phyloP scores from a whole-genome alignment of 257 asterid species.

The Echium plantagineum region DNA sequence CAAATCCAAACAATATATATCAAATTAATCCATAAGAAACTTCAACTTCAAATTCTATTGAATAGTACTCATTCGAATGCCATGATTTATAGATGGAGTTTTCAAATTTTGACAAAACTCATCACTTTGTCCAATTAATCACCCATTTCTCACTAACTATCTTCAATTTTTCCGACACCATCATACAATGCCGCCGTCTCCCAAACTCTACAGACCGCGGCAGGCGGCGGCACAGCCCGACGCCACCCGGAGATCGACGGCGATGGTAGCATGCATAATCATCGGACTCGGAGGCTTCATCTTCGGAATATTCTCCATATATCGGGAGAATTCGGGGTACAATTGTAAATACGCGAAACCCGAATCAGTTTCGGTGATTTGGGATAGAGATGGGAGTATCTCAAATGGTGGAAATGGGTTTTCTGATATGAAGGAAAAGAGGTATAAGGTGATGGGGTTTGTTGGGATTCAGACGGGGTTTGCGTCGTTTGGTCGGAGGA shows the following conservation, averaged over 20 bases:
- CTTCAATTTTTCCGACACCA: too few species aligned
- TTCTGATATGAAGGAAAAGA: constrained; percentile 37
- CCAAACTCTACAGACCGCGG: constrained; percentile 63
- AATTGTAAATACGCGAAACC: constrained; percentile 45
- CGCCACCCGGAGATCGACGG: constrained; percentile 37
- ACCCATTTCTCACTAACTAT: too few species aligned
- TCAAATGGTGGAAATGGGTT: constrained; percentile 12
- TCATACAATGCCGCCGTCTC: constrained; percentile 62
- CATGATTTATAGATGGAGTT: too few species aligned
- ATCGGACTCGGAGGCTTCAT: constrained; percentile 45
- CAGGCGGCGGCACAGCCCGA: constrained; percentile 21
- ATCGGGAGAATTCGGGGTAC: constrained; percentile 27
- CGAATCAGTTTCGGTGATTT: constrained; percentile 56
- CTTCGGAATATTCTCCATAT: constrained; percentile 40
- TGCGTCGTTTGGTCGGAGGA: constrained; percentile 66
- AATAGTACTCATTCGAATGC: too few species aligned
- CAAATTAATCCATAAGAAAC: too few species aligned
- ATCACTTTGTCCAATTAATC: too few species aligned
- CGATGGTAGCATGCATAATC: constrained; percentile 27
- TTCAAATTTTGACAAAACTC: too few species aligned
- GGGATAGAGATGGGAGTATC: constrained; percentile 49
- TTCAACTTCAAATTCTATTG: too few species aligned
- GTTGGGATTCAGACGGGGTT: constrained; percentile 96
- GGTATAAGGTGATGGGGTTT: constrained; percentile 81
- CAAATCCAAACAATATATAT: too few species aligned